Percentiles rank a stretch among this genome's conserved stretches.
phyloP scores from a whole-genome alignment of 306 rosid genomes.

The Trichosanthes truncata region DNA sequence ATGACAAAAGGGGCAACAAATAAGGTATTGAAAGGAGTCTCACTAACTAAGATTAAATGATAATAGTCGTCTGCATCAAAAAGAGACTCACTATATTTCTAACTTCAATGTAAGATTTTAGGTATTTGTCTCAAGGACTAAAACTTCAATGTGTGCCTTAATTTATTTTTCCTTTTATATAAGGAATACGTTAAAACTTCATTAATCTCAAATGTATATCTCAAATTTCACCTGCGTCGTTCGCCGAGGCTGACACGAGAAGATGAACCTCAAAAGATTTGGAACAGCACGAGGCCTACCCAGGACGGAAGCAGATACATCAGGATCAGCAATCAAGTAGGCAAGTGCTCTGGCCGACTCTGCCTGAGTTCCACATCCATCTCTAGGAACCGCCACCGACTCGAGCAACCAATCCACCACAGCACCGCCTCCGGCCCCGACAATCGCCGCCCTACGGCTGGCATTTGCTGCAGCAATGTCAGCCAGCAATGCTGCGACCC shows the following conservation, averaged over 20 bases:
- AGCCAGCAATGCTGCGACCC: constrained; percentile 82
- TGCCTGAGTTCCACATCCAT: constrained; percentile 65
- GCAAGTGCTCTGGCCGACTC: constrained; percentile 96
- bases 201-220: background rate
- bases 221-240: constrained; percentile 47
- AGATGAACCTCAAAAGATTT: constrained; percentile 72
- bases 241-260: constrained; percentile 79
- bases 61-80: background rate
- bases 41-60: background rate
- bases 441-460: constrained; percentile 70
- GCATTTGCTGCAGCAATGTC: constrained; percentile 81
- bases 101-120: background rate
- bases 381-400: constrained; percentile 66
- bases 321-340: constrained; percentile 77
- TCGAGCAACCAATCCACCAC: constrained; percentile 92
- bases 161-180: background rate
- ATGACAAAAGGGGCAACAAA: background rate
- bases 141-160: background rate
- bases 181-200: background rate
- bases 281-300: constrained; percentile 83
- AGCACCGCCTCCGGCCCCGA: constrained; percentile 84
- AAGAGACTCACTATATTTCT: background rate
- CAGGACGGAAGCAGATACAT: constrained; percentile 64
- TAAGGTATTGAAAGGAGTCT: background rate
- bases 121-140: background rate